Evolutionary conservation across 176 grass and related monocot species (phyloP), one percentile per base, ranked within the genome.

Genomic region (Lolium rigidum): DNA sequence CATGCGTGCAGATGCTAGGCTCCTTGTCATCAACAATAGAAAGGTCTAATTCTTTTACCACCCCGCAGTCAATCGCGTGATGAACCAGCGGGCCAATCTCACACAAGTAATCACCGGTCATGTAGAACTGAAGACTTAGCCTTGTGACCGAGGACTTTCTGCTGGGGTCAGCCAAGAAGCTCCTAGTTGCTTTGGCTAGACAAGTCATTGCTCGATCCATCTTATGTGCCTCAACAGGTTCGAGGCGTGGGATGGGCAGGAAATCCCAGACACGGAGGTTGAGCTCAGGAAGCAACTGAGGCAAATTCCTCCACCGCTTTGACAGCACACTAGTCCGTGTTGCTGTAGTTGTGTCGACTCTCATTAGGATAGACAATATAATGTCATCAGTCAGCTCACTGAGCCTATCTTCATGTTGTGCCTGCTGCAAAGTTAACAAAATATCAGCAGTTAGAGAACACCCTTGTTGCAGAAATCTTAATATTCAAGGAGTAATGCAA

Each of bases 151-250:
- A 3, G 43, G 43, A 73, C 6, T 47, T 72, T 12, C 20, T 73
- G 70, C 35, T 73, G 43, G 43, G 43, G 6, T 73, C 43, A 48
- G 43, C 82, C 56, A 84, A 63, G 56, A 84, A 84, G 57, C 70
- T 84, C 41, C 55, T 50, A 15, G 9, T 60, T n/a, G 70, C 82
- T 51, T 76, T 76, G 82, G 82, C 50, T 48, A 84, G 24, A 59
- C 41, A 35, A 1, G 70, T 11, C 70, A 21, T 84, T 49, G 82
- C 82, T 76, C 14, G 12, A 51, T 84, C 82, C 70, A 84, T 16
- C 18, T 65, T 55, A 35, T 64, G 17, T 37, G 17, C 25, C 10
- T 37, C 44, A n/a, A 64, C 39, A 10, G 82, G 82, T 44, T 51
- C 2, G 4, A 16, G 44, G 25, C 12, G 18, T 5, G 22, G 43